Conservation (phyloP, 257 asterid species). For the Solanum infundibuliforme region DNA sequence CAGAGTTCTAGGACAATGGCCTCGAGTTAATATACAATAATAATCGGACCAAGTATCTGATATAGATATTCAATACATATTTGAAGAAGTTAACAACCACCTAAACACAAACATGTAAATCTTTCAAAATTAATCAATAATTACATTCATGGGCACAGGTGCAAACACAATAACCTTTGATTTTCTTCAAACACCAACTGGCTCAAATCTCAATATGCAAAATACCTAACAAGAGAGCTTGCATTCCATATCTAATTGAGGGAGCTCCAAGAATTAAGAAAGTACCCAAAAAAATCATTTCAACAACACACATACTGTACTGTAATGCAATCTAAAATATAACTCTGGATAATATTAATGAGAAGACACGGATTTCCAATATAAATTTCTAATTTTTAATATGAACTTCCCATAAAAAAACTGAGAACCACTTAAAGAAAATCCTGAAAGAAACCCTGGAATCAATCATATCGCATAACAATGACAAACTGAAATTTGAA, state of each 20-base stretch:
- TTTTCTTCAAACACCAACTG: not conserved
- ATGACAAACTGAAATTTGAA: not conserved
- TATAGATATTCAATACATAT: not conserved
- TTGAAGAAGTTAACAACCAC: not conserved
- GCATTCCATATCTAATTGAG: not conserved
- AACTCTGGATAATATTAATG: not conserved
- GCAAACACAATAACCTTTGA: not conserved
- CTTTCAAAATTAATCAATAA: not conserved
- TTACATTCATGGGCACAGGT: not conserved
- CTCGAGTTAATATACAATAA: not conserved
- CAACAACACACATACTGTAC: not conserved
- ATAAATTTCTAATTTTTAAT: not conserved
- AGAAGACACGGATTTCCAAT: not conserved
- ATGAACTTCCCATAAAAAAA: not conserved
- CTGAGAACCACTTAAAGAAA: not conserved
- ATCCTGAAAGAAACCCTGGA: not conserved
- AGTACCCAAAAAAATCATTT: not conserved
- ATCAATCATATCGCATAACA: not conserved
- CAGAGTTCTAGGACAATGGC: not conserved
- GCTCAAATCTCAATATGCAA: not conserved
- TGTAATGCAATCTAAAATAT: not conserved
- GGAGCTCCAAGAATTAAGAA: not conserved
- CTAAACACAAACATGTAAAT: not conserved
- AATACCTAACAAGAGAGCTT: not conserved
- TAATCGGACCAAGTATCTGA: not conserved